These are phyloP conservation scores for Arabis alpina DNA, from an alignment of 345 rosid species.

Conservation along the genomic window DNA sequence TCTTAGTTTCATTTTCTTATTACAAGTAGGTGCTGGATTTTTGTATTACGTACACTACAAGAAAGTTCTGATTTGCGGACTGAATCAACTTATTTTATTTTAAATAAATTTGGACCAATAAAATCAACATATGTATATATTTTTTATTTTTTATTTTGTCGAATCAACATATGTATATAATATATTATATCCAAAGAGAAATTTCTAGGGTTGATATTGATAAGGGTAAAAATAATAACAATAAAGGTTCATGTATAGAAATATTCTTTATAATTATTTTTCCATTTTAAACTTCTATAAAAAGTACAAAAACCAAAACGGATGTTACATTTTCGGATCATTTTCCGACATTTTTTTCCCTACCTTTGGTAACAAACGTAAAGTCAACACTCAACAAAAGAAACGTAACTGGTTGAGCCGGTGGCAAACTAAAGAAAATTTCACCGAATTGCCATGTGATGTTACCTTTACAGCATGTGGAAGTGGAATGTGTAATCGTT, in stretches of 20 bases:
- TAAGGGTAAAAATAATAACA: background rate
- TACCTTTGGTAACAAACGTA: background rate
- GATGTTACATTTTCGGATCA: background rate
- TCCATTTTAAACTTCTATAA: background rate
- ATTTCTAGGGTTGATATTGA: background rate
- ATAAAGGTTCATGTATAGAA: too few relatives aligned
- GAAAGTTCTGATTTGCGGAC: background rate
- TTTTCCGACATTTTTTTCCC: background rate
- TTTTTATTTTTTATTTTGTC: too few relatives aligned
- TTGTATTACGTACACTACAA: background rate
- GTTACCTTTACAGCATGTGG: constrained; percentile 23
- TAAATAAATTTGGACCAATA: background rate
- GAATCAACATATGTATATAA: too few relatives aligned
- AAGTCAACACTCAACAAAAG: background rate
- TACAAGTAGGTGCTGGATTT: background rate
- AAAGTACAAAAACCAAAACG: background rate
- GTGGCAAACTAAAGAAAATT: constrained; percentile 15
- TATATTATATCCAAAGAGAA: too few relatives aligned
- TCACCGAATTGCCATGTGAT: constrained; percentile 32
- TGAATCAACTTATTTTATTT: background rate
- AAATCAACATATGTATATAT: background rate
- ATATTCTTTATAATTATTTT: background rate
- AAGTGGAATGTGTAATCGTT: constrained; percentile 15
- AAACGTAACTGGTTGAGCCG: constrained; percentile 7
- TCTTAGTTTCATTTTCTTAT: constrained; percentile 8